phyloP scores from a whole-genome alignment of 176 grass and related monocot genomes.

The Hsuehochloa calcarea region DNA sequence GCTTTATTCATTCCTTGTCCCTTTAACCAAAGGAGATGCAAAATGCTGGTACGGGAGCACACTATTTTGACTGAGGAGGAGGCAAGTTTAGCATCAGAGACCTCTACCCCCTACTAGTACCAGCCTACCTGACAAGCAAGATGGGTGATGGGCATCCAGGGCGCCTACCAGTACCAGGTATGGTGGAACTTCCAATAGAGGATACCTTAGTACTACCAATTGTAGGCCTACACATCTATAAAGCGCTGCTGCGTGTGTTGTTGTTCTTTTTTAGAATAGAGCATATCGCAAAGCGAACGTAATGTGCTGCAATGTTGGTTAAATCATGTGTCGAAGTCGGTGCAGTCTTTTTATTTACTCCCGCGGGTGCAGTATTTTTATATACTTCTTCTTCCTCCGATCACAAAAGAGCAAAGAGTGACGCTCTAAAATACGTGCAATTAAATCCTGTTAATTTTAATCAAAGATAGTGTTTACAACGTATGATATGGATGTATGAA shows the following conservation, averaged over 20 bases:
- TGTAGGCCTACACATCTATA: neutral
- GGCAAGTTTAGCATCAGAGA: constrained; percentile 22
- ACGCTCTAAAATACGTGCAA: too few relatives aligned
- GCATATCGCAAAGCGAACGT: neutral
- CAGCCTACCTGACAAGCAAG: constrained; percentile 3
- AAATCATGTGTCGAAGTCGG: neutral
- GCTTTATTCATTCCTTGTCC: constrained; percentile 37
- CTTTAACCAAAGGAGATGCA: constrained; percentile 43
- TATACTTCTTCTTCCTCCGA: too few relatives aligned
- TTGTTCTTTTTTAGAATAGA: neutral
- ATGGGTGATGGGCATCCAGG: constrained; percentile 7
- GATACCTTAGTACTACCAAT: neutral
- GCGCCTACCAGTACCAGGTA: neutral
- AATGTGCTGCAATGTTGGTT: neutral
- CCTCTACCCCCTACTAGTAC: neutral
- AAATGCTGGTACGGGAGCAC: constrained; percentile 14
- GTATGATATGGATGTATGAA: too few relatives aligned
- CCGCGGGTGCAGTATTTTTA: too few relatives aligned
- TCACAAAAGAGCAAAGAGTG: too few relatives aligned
- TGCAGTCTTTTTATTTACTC: too few relatives aligned
- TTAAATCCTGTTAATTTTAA: too few relatives aligned
- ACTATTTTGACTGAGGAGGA: constrained; percentile 10
- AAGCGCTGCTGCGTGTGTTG: neutral
- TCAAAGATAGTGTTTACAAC: too few relatives aligned
- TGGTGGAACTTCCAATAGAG: neutral